Percentiles rank a stretch among this genome's conserved stretches.
phyloP scores from a whole-genome alignment of 306 rosid genomes.

The Pterocarpus macrocarpus region DNA sequence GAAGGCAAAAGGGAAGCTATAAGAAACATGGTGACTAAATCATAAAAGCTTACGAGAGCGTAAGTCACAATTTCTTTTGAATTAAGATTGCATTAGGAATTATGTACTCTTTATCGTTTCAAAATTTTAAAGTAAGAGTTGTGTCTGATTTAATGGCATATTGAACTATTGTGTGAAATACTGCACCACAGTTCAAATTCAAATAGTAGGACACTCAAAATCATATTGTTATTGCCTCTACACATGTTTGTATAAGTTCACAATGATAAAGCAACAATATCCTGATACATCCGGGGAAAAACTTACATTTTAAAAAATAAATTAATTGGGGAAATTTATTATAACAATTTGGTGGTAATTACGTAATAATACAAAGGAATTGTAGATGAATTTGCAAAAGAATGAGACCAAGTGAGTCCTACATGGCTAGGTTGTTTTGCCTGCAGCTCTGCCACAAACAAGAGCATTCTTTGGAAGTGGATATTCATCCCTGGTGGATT shows the following conservation, averaged over 20 bases:
- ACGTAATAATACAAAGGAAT: slow-evolving; percentile 33
- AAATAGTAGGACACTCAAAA: no score
- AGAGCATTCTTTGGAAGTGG: slow-evolving; percentile 91
- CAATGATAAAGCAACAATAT: not conserved
- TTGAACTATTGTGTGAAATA: no score
- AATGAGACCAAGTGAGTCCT: slow-evolving; percentile 41
- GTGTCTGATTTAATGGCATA: no score
- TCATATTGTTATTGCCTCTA: not conserved
- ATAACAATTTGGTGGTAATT: slow-evolving; percentile 12
- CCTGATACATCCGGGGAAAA: not conserved
- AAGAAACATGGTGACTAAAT: no score
- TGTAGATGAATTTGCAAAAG: slow-evolving; percentile 49
- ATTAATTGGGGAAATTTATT: slow-evolving; percentile 36
- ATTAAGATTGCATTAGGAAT: no score
- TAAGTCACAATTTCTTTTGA: no score
- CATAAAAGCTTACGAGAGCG: no score
- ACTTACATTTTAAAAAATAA: slow-evolving; percentile 34
- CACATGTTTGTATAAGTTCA: not conserved
- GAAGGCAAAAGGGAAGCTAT: no score
- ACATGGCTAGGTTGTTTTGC: slow-evolving; percentile 46
- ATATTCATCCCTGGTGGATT: slow-evolving; percentile 78
- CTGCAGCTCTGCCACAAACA: slow-evolving; percentile 82
- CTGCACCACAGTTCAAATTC: no score
- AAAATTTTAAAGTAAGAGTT: no score
- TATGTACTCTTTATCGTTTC: no score